Evolutionary conservation across 306 rosid genomes (phyloP), one percentile per base, ranked within the genome.

Genomic region (Trifolium subterraneum): DNA sequence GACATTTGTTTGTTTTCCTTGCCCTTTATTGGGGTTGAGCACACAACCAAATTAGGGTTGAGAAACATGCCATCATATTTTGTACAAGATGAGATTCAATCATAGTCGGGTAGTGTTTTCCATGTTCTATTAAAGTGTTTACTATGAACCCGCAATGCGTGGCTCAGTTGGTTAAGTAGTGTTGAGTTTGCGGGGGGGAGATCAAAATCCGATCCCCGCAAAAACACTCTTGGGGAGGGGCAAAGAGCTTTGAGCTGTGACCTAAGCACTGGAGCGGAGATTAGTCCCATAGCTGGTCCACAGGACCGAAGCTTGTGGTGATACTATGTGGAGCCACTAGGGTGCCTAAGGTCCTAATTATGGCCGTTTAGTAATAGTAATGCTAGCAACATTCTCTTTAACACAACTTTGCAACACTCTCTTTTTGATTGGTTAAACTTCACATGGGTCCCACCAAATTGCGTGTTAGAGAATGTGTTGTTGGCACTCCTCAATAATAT

Each of bases 1-100:
- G 55, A 16, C 31, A 54, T 72, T 62, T 29, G 19, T 51, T 78
- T 51, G 38, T 71, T 71, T 71, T 61, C 54, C 38, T 69, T 48
- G 27, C 41, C 19, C 35, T 41, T 54, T 59, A 14, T 16, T 36
- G 48, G 48, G 22, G 64, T 2, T 3, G 59, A 23, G 44, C 41
- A 8, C 56, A 25, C 4, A 6, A 27, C 67, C 41, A 13, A 65
- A 65, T 73, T 56, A 52, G 27, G 45, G 64, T 47, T 70, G 64
- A 78, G 70, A 70, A 23, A 25, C 58, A 50, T 51, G 51, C 18
- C 50, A 14, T 64, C 19, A 15, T 64, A 64, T 71, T 71, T 55
- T 41, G 25, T 27, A 41, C 22, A 18, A 78, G 41, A 78, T 63
- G 60, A n/a, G 22, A 44, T 51, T 50, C 56, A 23, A 27, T 12